These are phyloP conservation scores for Fusarium napiforme DNA, from an alignment of 2,329 filamentous ascomycete species.

Conservation along the genomic window DNA sequence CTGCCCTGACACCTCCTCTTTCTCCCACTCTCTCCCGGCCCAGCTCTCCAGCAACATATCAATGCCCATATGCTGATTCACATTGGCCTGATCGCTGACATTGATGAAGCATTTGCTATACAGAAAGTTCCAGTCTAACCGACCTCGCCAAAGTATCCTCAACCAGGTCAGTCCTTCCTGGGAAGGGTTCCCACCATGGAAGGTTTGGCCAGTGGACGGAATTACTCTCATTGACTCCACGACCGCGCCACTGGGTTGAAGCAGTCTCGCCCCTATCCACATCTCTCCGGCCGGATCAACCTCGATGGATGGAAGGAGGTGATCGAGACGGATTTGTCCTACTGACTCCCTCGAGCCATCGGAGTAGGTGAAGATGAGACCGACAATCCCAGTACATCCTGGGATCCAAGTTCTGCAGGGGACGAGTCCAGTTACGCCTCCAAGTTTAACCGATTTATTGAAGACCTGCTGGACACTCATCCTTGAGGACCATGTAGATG, in stretches of 20 bases:
- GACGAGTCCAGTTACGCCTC: neutral
- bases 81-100: neutral
- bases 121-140: slow-evolving; percentile 8
- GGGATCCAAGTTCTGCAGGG: slow-evolving; percentile 9
- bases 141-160: neutral
- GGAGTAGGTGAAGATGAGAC: slow-evolving; percentile 5
- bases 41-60: neutral
- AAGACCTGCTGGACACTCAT: neutral
- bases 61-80: neutral
- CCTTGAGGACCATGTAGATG: neutral
- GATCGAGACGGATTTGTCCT: slow-evolving; percentile 18
- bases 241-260: neutral
- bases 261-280: neutral
- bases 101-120: neutral
- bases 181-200: neutral
- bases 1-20: neutral
- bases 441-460: slow-evolving; percentile 1
- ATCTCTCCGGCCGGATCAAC: slow-evolving; percentile 1
- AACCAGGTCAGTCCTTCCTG: neutral
- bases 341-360: slow-evolving; percentile 16
- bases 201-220: neutral
- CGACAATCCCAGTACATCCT: slow-evolving; percentile 8
- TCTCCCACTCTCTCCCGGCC: neutral
- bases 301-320: neutral
- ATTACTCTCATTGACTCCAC: slow-evolving; percentile 13